A percentile compares a stretch with the other conserved stretches of the same genome.
Conservation (phyloP, 768 basidiomycete genomes). For the Mycena rosella region DNA sequence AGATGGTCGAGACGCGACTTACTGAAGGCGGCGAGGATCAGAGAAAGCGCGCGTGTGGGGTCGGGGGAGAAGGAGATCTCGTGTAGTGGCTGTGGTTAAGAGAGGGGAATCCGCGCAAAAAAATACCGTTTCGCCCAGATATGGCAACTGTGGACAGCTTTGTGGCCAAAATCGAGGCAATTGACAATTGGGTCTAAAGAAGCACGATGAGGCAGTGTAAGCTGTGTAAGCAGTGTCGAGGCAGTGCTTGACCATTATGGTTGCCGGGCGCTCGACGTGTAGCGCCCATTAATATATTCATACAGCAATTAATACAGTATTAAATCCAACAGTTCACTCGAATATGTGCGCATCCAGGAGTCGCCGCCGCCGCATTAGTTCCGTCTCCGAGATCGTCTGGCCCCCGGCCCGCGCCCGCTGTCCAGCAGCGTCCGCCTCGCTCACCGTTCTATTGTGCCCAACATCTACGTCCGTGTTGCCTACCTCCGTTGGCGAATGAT, state of each 20-base stretch:
- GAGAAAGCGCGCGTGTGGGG: no score
- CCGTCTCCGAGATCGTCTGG: constrained; percentile 81
- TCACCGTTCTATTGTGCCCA: constrained; percentile 4
- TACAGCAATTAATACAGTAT: constrained; percentile 50
- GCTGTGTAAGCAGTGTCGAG: constrained; percentile 13
- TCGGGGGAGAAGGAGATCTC: no score
- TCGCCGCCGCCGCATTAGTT: constrained; percentile 83
- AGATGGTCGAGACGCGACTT: no score
- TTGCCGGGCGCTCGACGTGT: background rate
- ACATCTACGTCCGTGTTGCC: background rate
- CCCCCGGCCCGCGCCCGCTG: constrained; percentile 61
- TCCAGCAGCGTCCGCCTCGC: constrained; percentile 36
- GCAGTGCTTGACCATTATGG: background rate
- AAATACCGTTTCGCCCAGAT: no score
- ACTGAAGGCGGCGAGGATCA: no score
- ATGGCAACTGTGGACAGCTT: no score
- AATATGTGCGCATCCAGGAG: constrained; percentile 82
- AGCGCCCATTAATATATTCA: constrained; percentile 39
- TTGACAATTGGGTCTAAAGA: background rate
- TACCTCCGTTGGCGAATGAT: constrained; percentile 4
- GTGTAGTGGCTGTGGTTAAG: constrained; percentile 22
- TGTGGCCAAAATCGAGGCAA: background rate
- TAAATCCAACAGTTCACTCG: constrained; percentile 45
- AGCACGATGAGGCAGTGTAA: constrained; percentile 23
- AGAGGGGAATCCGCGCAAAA: no score